phyloP scores from a whole-genome alignment of 441 rosid genomes.

The Brassica hybrid region DNA sequence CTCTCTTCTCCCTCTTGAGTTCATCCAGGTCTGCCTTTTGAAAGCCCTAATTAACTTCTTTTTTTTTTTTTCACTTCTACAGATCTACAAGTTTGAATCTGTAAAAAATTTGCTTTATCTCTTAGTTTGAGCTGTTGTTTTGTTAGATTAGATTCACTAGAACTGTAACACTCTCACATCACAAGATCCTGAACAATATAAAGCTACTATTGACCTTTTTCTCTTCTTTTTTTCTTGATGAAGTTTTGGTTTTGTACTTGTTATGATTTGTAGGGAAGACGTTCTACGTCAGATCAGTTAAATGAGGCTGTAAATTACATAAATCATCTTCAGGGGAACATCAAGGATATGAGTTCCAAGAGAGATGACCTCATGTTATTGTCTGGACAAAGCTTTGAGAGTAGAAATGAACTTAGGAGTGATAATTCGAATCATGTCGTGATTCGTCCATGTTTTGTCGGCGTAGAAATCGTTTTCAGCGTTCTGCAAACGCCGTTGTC shows the following conservation, averaged over 20 bases:
- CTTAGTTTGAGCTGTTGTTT: slow-evolving; percentile 8
- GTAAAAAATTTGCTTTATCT: neutral
- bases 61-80: neutral
- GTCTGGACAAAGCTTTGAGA: slow-evolving; percentile 19
- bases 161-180: slow-evolving; percentile 1
- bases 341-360: slow-evolving; percentile 47
- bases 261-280: slow-evolving; percentile 62
- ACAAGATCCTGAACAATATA: neutral
- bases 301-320: slow-evolving; percentile 74
- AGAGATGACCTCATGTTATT: slow-evolving; percentile 49
- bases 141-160: neutral
- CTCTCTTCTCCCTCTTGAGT: slow-evolving; percentile 74
- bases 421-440: slow-evolving; percentile 31
- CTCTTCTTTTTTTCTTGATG: neutral
- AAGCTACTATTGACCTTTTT: neutral
- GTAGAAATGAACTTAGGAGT: neutral
- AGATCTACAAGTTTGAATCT: neutral
- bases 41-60: slow-evolving; percentile 3
- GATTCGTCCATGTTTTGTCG: slow-evolving; percentile 55
- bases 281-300: slow-evolving; percentile 85
- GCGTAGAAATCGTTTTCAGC: slow-evolving; percentile 60
- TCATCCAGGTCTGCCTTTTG: slow-evolving; percentile 53
- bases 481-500: slow-evolving; percentile 24
- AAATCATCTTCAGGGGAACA: slow-evolving; percentile 53
- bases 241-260: slow-evolving; percentile 10